phyloP scores from a whole-genome alignment of 345 rosid species.

The Boechera stricta region DNA sequence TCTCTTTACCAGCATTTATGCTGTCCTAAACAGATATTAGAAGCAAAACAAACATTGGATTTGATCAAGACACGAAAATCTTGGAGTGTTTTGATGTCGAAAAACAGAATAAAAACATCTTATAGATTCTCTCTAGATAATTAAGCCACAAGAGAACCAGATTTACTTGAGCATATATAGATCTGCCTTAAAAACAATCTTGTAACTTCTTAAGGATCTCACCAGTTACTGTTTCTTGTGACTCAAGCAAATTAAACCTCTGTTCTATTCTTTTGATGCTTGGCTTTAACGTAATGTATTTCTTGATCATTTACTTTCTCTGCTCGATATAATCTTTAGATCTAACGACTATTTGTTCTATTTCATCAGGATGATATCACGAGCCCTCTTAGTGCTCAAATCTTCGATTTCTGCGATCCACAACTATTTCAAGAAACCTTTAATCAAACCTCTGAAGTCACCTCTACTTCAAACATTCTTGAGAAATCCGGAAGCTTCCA shows the following conservation, averaged over 20 bases:
- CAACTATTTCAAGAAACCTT: slow-evolving; percentile 67
- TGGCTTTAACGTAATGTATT: slow-evolving; percentile 38
- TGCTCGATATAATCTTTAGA: not conserved
- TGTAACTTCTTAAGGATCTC: slow-evolving; percentile 12
- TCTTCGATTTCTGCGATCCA: slow-evolving; percentile 67
- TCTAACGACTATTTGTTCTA: slow-evolving; percentile 11
- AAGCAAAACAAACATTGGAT: slow-evolving; percentile 21
- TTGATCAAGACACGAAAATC: slow-evolving; percentile 32
- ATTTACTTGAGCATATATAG: slow-evolving; percentile 17
- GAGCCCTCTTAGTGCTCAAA: slow-evolving; percentile 72
- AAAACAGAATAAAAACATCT: slow-evolving; percentile 37
- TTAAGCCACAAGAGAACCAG: slow-evolving; percentile 4
- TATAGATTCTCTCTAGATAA: slow-evolving; percentile 21
- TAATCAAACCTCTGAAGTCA: slow-evolving; percentile 66
- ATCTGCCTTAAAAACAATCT: slow-evolving; percentile 11
- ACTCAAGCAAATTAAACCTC: slow-evolving; percentile 24
- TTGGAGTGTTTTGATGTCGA: slow-evolving; percentile 37
- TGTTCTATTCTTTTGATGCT: slow-evolving; percentile 40
- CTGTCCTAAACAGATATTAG: slow-evolving; percentile 16
- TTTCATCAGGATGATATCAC: slow-evolving; percentile 74
- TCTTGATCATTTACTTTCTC: slow-evolving; percentile 21
- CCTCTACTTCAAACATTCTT: slow-evolving; percentile 53
- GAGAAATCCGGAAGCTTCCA: slow-evolving; percentile 45
- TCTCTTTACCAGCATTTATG: slow-evolving; percentile 19
- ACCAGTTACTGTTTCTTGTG: slow-evolving; percentile 35